These are phyloP conservation scores for Alternaria viburni DNA, from an alignment of 2,329 filamentous ascomycete species.

Conservation along the genomic window DNA sequence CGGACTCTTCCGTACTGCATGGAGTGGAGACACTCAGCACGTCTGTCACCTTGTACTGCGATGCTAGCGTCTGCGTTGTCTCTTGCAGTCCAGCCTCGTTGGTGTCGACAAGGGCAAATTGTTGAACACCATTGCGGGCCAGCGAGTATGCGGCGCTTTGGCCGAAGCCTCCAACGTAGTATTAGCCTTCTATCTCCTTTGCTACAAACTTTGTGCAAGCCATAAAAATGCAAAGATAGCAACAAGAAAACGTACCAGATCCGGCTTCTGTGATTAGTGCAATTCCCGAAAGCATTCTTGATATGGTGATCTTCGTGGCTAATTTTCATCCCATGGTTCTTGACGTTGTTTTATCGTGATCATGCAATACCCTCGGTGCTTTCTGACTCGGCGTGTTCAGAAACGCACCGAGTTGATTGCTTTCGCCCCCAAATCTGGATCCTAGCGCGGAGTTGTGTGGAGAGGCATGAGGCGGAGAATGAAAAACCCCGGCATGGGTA, in stretches of 20 bases:
- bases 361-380: conserved; percentile 5
- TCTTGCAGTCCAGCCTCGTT: conserved; percentile 13
- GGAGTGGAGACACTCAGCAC: conserved; percentile 11
- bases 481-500: neutral
- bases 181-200: conserved; percentile 4
- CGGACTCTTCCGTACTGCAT: conserved; percentile 28
- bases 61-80: conserved; percentile 9
- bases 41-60: conserved; percentile 3
- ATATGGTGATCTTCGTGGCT: conserved; percentile 1
- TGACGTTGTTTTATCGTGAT: conserved; percentile 12
- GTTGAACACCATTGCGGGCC: conserved; percentile 6
- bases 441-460: neutral
- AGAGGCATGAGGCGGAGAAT: neutral
- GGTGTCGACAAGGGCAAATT: conserved; percentile 15
- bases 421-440: neutral
- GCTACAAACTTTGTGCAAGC: neutral
- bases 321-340: conserved; percentile 4
- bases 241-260: conserved; percentile 9
- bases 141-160: conserved; percentile 13
- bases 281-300: conserved; percentile 12
- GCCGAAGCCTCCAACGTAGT: conserved; percentile 8
- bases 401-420: conserved; percentile 8
- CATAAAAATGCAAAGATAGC: neutral
- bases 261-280: conserved; percentile 13
- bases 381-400: conserved; percentile 6